Percentiles rank a stretch among this genome's conserved stretches.
These are phyloP conservation scores for Thelephora aurantiotincta DNA, from an alignment of 768 basidiomycete species.

Conservation along the genomic window DNA sequence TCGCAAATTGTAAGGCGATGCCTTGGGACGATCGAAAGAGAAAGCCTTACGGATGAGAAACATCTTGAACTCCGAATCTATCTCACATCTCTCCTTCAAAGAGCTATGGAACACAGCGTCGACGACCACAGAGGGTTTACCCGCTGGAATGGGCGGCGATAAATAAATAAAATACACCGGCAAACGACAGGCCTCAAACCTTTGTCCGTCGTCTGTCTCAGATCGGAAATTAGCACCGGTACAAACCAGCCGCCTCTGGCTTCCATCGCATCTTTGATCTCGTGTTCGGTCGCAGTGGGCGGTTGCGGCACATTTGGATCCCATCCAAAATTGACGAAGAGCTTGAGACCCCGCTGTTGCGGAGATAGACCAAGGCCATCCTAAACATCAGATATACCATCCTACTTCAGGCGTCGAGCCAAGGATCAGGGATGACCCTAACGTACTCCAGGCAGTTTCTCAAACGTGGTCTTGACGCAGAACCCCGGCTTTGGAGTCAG, in stretches of 20 bases:
- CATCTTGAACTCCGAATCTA: conserved; percentile 49
- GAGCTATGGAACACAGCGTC: conserved; percentile 54
- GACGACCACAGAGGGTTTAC: conserved; percentile 54
- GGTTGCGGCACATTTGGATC: conserved; percentile 56
- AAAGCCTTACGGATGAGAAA: conserved; percentile 51
- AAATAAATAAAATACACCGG: neutral
- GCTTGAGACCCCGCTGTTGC: conserved; percentile 29
- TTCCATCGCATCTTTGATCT: conserved; percentile 40
- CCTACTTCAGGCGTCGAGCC: conserved; percentile 12
- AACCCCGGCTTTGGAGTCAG: conserved; percentile 55
- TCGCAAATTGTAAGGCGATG: neutral
- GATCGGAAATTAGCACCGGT: conserved; percentile 59
- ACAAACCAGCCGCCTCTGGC: conserved; percentile 40
- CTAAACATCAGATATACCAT: conserved; percentile 20
- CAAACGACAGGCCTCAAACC: conserved; percentile 22
- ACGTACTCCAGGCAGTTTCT: neutral
- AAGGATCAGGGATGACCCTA: conserved; percentile 13
- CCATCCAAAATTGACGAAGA: conserved; percentile 69
- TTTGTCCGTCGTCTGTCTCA: conserved; percentile 53
- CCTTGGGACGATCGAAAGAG: neutral
- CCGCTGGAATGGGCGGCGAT: conserved; percentile 29
- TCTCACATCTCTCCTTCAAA: conserved; percentile 43
- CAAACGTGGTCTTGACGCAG: conserved; percentile 44
- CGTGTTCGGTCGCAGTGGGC: conserved; percentile 43
- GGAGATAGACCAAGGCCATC: too few species aligned